Percentiles rank a stretch among this genome's conserved stretches.
Evolutionary conservation across 768 basidiomycete genomes (phyloP).

Genomic region (Myochromella boudieri): DNA sequence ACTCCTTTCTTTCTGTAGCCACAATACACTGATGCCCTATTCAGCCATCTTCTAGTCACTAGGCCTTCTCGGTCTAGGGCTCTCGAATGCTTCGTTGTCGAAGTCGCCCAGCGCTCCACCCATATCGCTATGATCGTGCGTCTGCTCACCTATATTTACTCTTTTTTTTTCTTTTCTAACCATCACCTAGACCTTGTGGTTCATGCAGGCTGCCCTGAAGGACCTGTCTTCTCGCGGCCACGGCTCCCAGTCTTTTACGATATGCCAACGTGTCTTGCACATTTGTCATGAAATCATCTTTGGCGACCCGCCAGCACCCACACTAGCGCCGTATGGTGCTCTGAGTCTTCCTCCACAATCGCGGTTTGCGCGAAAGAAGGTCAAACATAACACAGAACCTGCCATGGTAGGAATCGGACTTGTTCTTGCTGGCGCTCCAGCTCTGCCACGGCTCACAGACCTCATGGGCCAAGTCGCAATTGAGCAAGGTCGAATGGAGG

Average conservation of each 20-base stretch:
- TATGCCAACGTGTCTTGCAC: constrained; percentile 90
- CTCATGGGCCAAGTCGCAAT: constrained; percentile 81
- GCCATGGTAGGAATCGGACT: constrained; percentile 84
- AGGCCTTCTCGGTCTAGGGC: constrained; percentile 90
- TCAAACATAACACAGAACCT: constrained; percentile 73
- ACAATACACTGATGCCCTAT: constrained; percentile 16
- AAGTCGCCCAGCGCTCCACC: constrained; percentile 85
- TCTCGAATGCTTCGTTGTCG: constrained; percentile 90
- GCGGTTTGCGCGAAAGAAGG: constrained; percentile 55
- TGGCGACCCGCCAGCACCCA: constrained; percentile 72
- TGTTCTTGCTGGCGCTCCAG: constrained; percentile 74
- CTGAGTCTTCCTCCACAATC: constrained; percentile 49
- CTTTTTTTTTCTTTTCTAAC: constrained; percentile 7
- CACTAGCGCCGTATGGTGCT: constrained; percentile 65
- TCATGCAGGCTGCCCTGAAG: constrained; percentile 93
- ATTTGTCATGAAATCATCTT: constrained; percentile 97
- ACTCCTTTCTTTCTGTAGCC: constrained; percentile 9
- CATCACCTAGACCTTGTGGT: constrained; percentile 83
- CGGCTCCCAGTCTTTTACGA: constrained; percentile 76
- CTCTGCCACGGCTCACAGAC: constrained; percentile 72
- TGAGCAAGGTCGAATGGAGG: constrained; percentile 83
- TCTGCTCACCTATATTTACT: constrained; percentile 20
- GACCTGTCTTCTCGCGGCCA: constrained; percentile 66
- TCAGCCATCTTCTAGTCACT: constrained; percentile 91
- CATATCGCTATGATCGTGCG: constrained; percentile 95